A percentile compares a stretch with the other conserved stretches of the same genome.
Conservation (phyloP, 306 rosid genomes). For the Fragaria iinumae region DNA sequence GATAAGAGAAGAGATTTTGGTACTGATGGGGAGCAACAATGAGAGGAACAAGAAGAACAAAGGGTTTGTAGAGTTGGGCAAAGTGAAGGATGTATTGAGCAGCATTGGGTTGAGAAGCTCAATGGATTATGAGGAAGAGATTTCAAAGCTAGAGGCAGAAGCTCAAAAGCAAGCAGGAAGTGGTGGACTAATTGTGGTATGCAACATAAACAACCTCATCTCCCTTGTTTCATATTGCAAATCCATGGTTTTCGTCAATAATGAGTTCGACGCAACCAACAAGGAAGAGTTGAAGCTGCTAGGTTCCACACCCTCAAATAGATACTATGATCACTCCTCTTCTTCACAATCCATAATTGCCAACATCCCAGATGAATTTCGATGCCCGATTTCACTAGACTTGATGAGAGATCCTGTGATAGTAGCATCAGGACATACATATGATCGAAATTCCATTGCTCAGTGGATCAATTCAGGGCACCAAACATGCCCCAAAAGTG, state of each 20-base stretch:
- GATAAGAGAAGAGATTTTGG: conserved; percentile 59
- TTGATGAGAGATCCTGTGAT: conserved; percentile 89
- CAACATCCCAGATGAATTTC: conserved; percentile 79
- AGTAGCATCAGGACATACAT: conserved; percentile 84
- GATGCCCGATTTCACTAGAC: conserved; percentile 88
- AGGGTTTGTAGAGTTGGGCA: conserved; percentile 52
- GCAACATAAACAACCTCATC: conserved; percentile 70
- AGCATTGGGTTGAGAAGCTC: conserved; percentile 62
- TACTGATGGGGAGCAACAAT: conserved; percentile 57
- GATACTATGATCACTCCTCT: conserved; percentile 42
- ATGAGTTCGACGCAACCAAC: conserved; percentile 31
- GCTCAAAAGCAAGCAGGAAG: conserved; percentile 85
- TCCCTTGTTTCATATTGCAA: conserved; percentile 66
- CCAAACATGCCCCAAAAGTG: conserved; percentile 86
- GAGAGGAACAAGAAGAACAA: conserved; percentile 51
- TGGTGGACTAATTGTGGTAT: conserved; percentile 77
- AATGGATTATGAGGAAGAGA: conserved; percentile 69
- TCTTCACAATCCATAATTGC: conserved; percentile 47
- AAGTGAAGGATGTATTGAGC: conserved; percentile 52
- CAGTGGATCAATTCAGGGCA: conserved; percentile 93
- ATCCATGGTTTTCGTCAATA: conserved; percentile 50
- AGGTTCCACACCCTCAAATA: conserved; percentile 29
- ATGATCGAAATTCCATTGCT: conserved; percentile 71
- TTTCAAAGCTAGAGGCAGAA: conserved; percentile 73
- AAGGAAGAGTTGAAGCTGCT: conserved; percentile 40